phyloP scores from a whole-genome alignment of 2,329 filamentous ascomycete species.

The Harringtonia aguacate region DNA sequence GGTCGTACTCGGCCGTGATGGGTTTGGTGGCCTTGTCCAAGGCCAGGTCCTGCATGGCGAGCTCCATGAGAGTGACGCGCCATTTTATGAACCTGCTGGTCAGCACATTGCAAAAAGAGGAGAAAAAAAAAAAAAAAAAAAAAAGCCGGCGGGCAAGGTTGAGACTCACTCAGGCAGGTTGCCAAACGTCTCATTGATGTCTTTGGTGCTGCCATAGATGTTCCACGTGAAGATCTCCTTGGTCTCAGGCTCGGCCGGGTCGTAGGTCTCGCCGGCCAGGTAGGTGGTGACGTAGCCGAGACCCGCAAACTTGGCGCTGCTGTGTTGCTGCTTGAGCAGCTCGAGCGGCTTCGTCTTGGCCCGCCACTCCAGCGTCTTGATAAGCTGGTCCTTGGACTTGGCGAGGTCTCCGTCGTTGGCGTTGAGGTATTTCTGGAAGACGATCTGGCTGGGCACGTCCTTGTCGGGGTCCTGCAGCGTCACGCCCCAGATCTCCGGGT shows the following conservation, averaged over 20 bases:
- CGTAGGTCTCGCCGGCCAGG: slow-evolving; percentile 34
- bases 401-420: slow-evolving; percentile 70
- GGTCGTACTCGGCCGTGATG: slow-evolving; percentile 67
- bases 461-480: slow-evolving; percentile 40
- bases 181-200: slow-evolving; percentile 71
- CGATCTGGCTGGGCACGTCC: slow-evolving; percentile 67
- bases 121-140: not conserved
- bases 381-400: slow-evolving; percentile 68
- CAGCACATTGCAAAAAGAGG: not conserved
- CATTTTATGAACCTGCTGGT: slow-evolving; percentile 67
- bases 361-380: slow-evolving; percentile 72
- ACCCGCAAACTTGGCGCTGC: slow-evolving; percentile 59
- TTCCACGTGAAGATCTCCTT: slow-evolving; percentile 79
- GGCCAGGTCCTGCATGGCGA: slow-evolving; percentile 64
- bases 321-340: slow-evolving; percentile 53
- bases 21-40: slow-evolving; percentile 57
- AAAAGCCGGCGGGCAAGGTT: not conserved
- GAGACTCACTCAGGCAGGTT: slow-evolving; percentile 67
- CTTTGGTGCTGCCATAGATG: slow-evolving; percentile 80
- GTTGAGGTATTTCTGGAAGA: slow-evolving; percentile 88
- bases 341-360: slow-evolving; percentile 62
- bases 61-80: slow-evolving; percentile 85
- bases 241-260: slow-evolving; percentile 21
- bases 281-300: slow-evolving; percentile 77
- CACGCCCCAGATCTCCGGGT: slow-evolving; percentile 84